Conservation (phyloP, 768 basidiomycete genomes). For the Amanita rimosa region DNA sequence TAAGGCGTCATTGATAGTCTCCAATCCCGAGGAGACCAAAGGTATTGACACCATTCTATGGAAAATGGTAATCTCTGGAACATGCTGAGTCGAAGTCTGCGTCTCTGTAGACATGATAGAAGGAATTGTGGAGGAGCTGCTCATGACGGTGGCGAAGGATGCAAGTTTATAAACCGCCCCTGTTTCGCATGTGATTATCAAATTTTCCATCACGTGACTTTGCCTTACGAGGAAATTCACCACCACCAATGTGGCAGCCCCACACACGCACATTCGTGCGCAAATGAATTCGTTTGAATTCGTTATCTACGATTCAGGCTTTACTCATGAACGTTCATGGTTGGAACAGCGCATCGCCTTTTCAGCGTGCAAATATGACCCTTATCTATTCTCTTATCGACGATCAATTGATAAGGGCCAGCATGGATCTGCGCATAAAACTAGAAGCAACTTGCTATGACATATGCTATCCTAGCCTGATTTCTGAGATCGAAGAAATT, state of each 20-base stretch:
- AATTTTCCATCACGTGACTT: neutral
- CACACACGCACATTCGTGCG: too few relatives aligned
- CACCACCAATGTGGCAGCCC: too few relatives aligned
- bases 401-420: too few relatives aligned
- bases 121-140: neutral
- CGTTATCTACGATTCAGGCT: too few relatives aligned
- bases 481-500: too few relatives aligned
- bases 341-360: too few relatives aligned
- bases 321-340: too few relatives aligned
- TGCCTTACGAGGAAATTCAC: neutral
- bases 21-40: slow-evolving; percentile 52
- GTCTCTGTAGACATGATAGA: slow-evolving; percentile 11
- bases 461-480: too few relatives aligned
- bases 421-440: too few relatives aligned
- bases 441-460: too few relatives aligned
- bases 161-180: slow-evolving; percentile 1
- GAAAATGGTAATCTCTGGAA: slow-evolving; percentile 51
- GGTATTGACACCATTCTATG: slow-evolving; percentile 64
- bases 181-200: slow-evolving; percentile 8
- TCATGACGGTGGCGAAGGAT: neutral
- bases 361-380: too few relatives aligned
- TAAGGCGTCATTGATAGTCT: slow-evolving; percentile 48
- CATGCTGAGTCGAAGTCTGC: slow-evolving; percentile 11
- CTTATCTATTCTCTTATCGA: neutral
- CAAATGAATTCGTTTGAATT: too few relatives aligned